Percentiles rank a stretch among this genome's conserved stretches.
These are phyloP conservation scores for Ocimum tenuiflorum DNA, from an alignment of 257 asterid species.

Conservation along the genomic window DNA sequence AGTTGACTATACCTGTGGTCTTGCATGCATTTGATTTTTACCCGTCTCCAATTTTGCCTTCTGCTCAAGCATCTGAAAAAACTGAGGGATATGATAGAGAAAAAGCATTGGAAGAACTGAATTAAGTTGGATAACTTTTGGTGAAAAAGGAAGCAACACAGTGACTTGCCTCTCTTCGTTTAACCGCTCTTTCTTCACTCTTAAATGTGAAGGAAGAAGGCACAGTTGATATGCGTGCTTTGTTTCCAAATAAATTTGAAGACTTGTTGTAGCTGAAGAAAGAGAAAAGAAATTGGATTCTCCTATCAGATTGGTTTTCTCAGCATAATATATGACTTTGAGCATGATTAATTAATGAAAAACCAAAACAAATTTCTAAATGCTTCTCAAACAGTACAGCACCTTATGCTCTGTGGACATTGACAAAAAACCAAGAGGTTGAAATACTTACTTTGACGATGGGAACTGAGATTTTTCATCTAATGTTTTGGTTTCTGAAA, in stretches of 20 bases:
- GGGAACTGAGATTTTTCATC: constrained; percentile 27
- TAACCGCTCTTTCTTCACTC: constrained; percentile 83
- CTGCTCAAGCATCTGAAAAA: constrained; percentile 67
- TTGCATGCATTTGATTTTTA: constrained; percentile 37
- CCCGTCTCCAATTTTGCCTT: constrained; percentile 40
- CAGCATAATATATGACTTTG: not conserved
- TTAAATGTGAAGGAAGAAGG: constrained; percentile 55
- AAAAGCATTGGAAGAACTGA: constrained; percentile 17
- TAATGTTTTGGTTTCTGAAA: constrained; percentile 25
- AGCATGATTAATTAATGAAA: not conserved
- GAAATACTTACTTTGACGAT: constrained; percentile 36
- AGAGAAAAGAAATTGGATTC: not conserved
- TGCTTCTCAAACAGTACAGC: not conserved
- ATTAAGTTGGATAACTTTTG: not conserved
- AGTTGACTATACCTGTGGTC: constrained; percentile 49
- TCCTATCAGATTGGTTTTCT: not conserved
- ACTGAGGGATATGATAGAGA: constrained; percentile 31
- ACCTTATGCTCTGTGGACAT: not conserved
- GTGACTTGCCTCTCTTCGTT: constrained; percentile 67
- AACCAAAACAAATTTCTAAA: constrained; percentile 3
- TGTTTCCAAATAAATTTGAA: constrained; percentile 27
- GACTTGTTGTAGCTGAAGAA: constrained; percentile 40
- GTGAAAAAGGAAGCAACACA: not conserved
- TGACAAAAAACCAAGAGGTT: not conserved
- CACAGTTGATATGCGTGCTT: constrained; percentile 32